phyloP scores from a whole-genome alignment of 257 asterid species.

The Fraxinus anomala region DNA sequence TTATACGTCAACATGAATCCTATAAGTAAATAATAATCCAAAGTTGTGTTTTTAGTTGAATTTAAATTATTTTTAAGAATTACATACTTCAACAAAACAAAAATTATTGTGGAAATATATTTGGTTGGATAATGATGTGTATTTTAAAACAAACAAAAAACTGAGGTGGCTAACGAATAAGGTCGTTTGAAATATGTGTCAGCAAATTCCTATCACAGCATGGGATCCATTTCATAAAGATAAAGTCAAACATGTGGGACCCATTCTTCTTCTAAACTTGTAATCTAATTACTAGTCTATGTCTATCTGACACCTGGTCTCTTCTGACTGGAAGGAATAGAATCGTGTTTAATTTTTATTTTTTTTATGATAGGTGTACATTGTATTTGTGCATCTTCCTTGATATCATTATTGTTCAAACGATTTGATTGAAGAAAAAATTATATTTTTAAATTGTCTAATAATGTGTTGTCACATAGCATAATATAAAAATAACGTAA shows the following conservation, averaged over 20 bases:
- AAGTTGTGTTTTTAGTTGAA: no score
- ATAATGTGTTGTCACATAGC: no score
- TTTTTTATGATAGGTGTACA: no score
- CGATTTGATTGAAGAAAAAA: no score
- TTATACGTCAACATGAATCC: no score
- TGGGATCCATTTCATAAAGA: constrained; percentile 8
- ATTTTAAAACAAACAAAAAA: background rate
- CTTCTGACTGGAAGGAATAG: background rate
- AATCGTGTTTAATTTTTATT: background rate
- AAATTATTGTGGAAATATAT: background rate
- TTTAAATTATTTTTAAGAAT: no score
- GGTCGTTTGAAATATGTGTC: constrained; percentile 22
- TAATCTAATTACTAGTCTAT: background rate
- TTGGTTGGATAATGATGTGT: background rate
- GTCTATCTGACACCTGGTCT: background rate
- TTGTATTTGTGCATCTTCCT: no score
- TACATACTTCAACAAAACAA: background rate
- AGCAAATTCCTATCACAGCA: constrained; percentile 11
- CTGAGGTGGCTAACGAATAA: constrained; percentile 27
- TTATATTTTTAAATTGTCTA: no score
- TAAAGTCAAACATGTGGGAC: background rate
- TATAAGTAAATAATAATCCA: no score
- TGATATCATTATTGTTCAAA: no score
- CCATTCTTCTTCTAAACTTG: background rate
- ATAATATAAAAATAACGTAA: no score